Evolutionary conservation across 352 stramenopile species (phyloP).

Genomic region (Phytophthora pinifolia): DNA sequence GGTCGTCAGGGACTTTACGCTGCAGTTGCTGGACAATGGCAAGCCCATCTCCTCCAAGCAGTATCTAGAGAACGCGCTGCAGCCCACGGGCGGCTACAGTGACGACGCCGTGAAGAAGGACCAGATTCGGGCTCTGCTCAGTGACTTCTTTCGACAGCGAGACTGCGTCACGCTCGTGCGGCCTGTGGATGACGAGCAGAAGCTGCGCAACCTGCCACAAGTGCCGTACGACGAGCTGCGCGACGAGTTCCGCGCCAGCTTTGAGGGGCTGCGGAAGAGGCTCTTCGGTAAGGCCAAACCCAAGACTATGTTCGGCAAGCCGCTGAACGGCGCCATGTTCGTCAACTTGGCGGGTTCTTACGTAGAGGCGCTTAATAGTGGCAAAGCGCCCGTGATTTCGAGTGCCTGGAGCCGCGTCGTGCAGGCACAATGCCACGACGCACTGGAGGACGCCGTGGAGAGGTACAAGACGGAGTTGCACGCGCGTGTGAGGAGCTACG

Average conservation of each 20-base stretch:
- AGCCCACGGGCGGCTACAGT: slow-evolving; percentile 76
- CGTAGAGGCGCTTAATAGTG: slow-evolving; percentile 87
- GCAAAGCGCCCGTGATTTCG: slow-evolving; percentile 85
- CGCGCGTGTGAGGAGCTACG: slow-evolving; percentile 49
- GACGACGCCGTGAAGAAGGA: slow-evolving; percentile 78
- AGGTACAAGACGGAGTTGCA: slow-evolving; percentile 77
- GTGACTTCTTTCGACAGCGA: slow-evolving; percentile 83
- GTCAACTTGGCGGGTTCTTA: slow-evolving; percentile 81
- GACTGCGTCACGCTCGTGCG: slow-evolving; percentile 91
- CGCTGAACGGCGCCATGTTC: slow-evolving; percentile 87
- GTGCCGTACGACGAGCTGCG: slow-evolving; percentile 77
- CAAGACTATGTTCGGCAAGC: slow-evolving; percentile 87
- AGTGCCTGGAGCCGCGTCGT: slow-evolving; percentile 90
- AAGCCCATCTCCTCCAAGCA: slow-evolving; percentile 88
- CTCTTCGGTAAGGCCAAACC: slow-evolving; percentile 80
- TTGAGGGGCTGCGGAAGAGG: slow-evolving; percentile 65
- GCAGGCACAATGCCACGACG: slow-evolving; percentile 82
- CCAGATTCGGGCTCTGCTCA: slow-evolving; percentile 76
- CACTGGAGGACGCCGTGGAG: slow-evolving; percentile 68
- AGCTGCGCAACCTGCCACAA: slow-evolving; percentile 69
- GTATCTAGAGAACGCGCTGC: slow-evolving; percentile 88
- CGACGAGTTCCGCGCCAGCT: slow-evolving; percentile 76
- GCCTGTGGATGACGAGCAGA: slow-evolving; percentile 82
- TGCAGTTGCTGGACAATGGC: slow-evolving; percentile 85
- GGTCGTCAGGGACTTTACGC: slow-evolving; percentile 90